Base-by-base conservation (phyloP, 176 grass and related monocot genomes). In the Musa acuminata region DNA sequence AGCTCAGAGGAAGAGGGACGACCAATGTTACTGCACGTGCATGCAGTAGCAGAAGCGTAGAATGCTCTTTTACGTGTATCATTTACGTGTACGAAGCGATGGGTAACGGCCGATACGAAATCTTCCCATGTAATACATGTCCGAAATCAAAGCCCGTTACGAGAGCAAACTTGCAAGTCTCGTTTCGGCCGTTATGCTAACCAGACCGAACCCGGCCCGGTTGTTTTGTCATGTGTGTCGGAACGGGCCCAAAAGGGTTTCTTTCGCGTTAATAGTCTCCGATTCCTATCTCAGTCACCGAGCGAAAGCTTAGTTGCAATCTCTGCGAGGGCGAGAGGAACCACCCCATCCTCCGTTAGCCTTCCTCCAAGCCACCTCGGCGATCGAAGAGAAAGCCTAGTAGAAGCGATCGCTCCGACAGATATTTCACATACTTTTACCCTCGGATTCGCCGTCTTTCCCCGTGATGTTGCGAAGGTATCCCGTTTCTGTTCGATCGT, bases 381-480 rank as follows among this genome's bases (percentile, higher is more conserved):
- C 24, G 63, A 27, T 65, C 9, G 63, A 65, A 23, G 63, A 26
- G 3, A 13, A 27, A 26, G 26, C 8, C 16, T 50, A 8, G 9
- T 9, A 19, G 20, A 62, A 62, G 58, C 35, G n/a, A 8, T 62
- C 17, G 17, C 8, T 49, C 19, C 17, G 27, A 11, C 11, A 10
- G 11, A 17, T 74, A 74, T 22, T 10, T 29, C 21, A 9, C 13
- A 9, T 1, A 17, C 12, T 9, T 25, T 53, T 1, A 14, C 51
- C 53, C 49, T 8, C 55, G 12, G 22, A 17, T 23, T 17, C 49
- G 49, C 48, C 16, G 13, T 22, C 48, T 21, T 49, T 9, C 29
- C 22, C 52, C 53, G 22, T 55, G 72, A 74, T 74, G 72, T 58
- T 74, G 51, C 72, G 72, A 26, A 74, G 72, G 72, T 74, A 74